phyloP scores from a whole-genome alignment of 2,329 filamentous ascomycete species.

The Gnomoniopsis sp. region DNA sequence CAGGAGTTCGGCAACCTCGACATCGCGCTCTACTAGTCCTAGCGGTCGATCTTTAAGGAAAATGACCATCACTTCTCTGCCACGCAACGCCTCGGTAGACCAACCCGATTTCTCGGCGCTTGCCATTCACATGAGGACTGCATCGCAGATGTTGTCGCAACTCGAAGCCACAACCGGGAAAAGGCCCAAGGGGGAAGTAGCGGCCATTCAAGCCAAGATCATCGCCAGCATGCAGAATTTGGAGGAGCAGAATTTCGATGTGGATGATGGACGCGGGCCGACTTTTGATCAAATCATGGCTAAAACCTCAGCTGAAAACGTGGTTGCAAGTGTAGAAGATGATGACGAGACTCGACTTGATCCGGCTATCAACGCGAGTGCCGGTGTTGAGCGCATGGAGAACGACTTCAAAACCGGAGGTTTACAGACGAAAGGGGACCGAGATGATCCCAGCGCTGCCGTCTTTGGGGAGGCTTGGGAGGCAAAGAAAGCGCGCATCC shows the following conservation, averaged over 20 bases:
- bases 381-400: conserved; percentile 80
- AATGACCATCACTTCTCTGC: conserved; percentile 53
- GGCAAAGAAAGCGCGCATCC: conserved; percentile 78
- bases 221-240: conserved; percentile 87
- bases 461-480: conserved; percentile 87
- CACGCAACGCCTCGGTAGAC: conserved; percentile 55
- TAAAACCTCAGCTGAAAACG: conserved; percentile 56
- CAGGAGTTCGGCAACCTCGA: conserved; percentile 65
- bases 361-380: conserved; percentile 60
- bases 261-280: conserved; percentile 67
- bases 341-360: conserved; percentile 53
- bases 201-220: conserved; percentile 79
- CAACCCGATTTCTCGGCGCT: conserved; percentile 79
- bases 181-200: conserved; percentile 74
- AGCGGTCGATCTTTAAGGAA: conserved; percentile 47
- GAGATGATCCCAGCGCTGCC: conserved; percentile 80
- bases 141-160: conserved; percentile 83
- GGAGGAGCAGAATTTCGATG: conserved; percentile 79
- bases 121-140: conserved; percentile 83
- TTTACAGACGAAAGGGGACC: conserved; percentile 74
- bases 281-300: conserved; percentile 83
- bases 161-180: conserved; percentile 78
- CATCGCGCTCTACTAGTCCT: conserved; percentile 67
- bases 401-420: conserved; percentile 86
- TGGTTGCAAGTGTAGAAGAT: conserved; percentile 46